phyloP scores from a whole-genome alignment of 306 rosid species.

The Luffa acutangula region DNA sequence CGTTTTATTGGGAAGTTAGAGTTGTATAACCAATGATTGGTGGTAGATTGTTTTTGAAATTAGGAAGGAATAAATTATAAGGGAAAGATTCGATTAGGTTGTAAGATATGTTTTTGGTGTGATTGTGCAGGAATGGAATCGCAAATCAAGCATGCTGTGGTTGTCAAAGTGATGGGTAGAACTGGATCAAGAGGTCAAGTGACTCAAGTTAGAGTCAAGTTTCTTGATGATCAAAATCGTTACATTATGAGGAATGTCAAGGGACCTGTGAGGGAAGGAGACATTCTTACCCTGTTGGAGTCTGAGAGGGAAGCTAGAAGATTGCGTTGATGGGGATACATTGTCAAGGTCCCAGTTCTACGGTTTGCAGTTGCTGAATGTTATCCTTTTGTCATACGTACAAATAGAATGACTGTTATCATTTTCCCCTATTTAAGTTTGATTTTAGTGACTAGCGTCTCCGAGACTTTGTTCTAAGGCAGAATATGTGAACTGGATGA shows the following conservation, averaged over 20 bases:
- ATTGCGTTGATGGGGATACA: conserved; percentile 11
- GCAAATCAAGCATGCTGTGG: conserved; percentile 11
- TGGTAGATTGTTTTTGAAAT: not conserved
- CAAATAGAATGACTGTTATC: not conserved
- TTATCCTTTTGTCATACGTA: not conserved
- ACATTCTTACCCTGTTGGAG: conserved; percentile 13
- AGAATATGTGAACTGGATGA: not conserved
- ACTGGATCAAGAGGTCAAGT: conserved; percentile 18
- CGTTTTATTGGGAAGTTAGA: not conserved
- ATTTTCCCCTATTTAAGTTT: not conserved
- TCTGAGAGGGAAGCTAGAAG: conserved; percentile 20
- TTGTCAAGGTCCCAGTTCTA: not conserved
- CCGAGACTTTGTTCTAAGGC: not conserved
- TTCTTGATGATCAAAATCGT: conserved; percentile 16
- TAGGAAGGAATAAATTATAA: not conserved
- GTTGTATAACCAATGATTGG: not conserved
- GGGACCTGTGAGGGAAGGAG: conserved; percentile 21
- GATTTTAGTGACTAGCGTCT: not conserved
- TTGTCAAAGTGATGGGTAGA: conserved; percentile 15
- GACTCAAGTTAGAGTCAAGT: conserved; percentile 18
- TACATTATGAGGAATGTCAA: conserved; percentile 16
- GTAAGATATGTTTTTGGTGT: not conserved
- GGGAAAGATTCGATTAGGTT: not conserved
- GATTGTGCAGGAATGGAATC: conserved; percentile 9
- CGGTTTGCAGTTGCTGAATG: not conserved